phyloP scores from a whole-genome alignment of 176 grass and related monocot species.

The Themeda triandra region DNA sequence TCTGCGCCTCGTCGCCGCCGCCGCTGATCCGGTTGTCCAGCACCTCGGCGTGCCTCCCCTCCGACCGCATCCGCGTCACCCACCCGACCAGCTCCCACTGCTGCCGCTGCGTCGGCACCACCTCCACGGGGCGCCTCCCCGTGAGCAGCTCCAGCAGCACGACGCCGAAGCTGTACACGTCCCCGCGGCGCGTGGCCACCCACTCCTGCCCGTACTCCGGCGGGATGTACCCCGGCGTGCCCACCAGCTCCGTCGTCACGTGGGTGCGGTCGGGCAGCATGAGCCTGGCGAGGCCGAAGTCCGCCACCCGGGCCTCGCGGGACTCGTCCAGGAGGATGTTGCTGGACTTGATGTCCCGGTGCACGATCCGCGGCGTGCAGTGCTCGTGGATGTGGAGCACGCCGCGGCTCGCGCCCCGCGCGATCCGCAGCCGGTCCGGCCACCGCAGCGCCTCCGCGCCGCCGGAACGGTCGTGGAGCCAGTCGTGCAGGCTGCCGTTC shows the following conservation, averaged over 20 bases:
- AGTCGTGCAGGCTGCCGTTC: conserved; percentile 51
- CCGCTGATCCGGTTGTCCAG: conserved; percentile 26
- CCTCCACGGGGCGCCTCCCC: conserved; percentile 39
- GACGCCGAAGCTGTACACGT: conserved; percentile 88
- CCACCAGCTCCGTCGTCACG: conserved; percentile 58
- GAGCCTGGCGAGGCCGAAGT: conserved; percentile 52
- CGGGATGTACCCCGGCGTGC: conserved; percentile 58
- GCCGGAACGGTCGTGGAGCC: conserved; percentile 32
- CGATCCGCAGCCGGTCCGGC: conserved; percentile 38
- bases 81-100: conserved; percentile 34
- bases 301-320: conserved; percentile 39
- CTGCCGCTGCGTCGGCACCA: neutral
- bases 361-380: conserved; percentile 65
- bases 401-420: conserved; percentile 37
- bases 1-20: conserved; percentile 23
- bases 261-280: conserved; percentile 39
- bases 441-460: neutral
- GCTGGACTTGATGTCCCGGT: conserved; percentile 83
- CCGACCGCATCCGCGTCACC: conserved; percentile 25
- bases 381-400: conserved; percentile 54
- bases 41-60: conserved; percentile 18
- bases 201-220: conserved; percentile 61
- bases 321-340: conserved; percentile 77
- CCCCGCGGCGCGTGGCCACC: conserved; percentile 57
- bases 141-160: conserved; percentile 91